Conservation (phyloP, 2,329 filamentous ascomycete genomes). For the Penicillium nordicum region DNA sequence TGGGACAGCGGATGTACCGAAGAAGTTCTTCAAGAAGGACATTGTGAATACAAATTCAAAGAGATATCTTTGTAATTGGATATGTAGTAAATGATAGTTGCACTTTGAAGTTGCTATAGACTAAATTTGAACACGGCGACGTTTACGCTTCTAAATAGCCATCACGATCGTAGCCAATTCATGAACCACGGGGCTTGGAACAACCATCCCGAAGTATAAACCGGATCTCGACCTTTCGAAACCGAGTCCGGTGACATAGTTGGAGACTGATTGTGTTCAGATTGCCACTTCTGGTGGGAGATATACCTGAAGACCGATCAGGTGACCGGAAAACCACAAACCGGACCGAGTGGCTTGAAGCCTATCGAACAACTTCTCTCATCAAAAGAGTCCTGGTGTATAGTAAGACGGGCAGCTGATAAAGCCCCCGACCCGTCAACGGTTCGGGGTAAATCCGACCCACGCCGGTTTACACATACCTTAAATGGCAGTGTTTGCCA, state of each 20-base stretch:
- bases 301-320: slow-evolving; percentile 23
- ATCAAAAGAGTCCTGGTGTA: not conserved
- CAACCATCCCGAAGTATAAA: slow-evolving; percentile 6
- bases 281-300: slow-evolving; percentile 17
- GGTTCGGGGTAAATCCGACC: slow-evolving; percentile 12
- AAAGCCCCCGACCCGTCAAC: not conserved
- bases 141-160: slow-evolving; percentile 21
- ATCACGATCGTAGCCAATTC: slow-evolving; percentile 8
- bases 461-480: slow-evolving; percentile 8
- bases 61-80: not conserved
- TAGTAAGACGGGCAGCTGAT: slow-evolving; percentile 9
- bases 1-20: slow-evolving; percentile 23
- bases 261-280: slow-evolving; percentile 11
- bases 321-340: slow-evolving; percentile 20
- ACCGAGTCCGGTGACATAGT: slow-evolving; percentile 13
- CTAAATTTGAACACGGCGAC: slow-evolving; percentile 8
- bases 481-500: slow-evolving; percentile 1
- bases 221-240: slow-evolving; percentile 10
- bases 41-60: slow-evolving; percentile 14
- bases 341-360: slow-evolving; percentile 20
- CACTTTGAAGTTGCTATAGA: slow-evolving; percentile 9
- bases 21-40: slow-evolving; percentile 30
- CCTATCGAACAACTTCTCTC: slow-evolving; percentile 7
- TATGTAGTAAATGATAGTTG: not conserved
- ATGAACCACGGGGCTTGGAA: slow-evolving; percentile 8